phyloP scores from a whole-genome alignment of 2,329 filamentous ascomycete species.

The Paraphoma chrysanthemicola region DNA sequence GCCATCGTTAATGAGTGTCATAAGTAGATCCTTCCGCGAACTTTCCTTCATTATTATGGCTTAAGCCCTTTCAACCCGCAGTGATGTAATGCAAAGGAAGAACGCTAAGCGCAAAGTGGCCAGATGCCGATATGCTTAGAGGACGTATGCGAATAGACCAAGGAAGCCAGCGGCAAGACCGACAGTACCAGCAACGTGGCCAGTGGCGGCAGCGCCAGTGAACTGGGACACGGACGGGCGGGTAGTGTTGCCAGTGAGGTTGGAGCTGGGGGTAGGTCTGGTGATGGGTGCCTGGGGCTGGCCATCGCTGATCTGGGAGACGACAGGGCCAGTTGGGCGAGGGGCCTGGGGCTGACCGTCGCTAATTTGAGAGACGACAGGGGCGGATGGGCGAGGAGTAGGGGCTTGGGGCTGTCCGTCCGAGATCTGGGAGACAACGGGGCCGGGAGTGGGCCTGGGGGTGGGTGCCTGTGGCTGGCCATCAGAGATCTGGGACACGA shows the following conservation, averaged over 20 bases:
- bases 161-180: conserved; percentile 37
- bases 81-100: conserved; percentile 1
- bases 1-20: conserved; percentile 16
- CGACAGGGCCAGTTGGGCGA: conserved; percentile 13
- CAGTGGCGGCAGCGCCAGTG: conserved; percentile 39
- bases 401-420: conserved; percentile 26
- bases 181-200: conserved; percentile 22
- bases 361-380: conserved; percentile 33
- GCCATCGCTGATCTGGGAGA: conserved; percentile 36
- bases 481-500: conserved; percentile 29
- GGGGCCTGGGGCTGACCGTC: conserved; percentile 38
- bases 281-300: conserved; percentile 26
- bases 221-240: conserved; percentile 24
- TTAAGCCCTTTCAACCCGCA: conserved; percentile 1
- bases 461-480: conserved; percentile 30
- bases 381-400: conserved; percentile 8
- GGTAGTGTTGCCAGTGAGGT: conserved; percentile 20
- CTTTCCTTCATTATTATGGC: conserved; percentile 5
- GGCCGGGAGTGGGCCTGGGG: conserved; percentile 4
- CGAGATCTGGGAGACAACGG: conserved; percentile 13
- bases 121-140: conserved; percentile 28
- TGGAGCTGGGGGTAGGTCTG: conserved; percentile 2
- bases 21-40: conserved; percentile 9
- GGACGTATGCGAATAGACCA: conserved; percentile 32
- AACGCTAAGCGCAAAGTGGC: conserved; percentile 11